Evolutionary conservation across 176 grass and related monocot genomes (phyloP), one percentile per base, ranked within the genome.

Genomic region (Triticum dicoccoides): DNA sequence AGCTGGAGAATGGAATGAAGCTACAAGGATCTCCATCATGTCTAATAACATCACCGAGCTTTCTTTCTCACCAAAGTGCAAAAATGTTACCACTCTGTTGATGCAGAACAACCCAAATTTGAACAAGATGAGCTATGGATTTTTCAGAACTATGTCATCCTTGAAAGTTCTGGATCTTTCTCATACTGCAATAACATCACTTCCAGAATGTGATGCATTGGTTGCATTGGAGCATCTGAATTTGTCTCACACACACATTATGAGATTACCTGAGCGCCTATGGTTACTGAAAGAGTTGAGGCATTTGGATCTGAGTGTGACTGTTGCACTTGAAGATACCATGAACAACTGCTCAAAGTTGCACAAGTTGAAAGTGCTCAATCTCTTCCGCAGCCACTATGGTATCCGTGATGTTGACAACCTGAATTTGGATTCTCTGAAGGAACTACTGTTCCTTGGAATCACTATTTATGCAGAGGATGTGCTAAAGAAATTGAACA

Each of bases 151-250:
- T 44, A 91, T 92, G 88, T 75, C 89, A 0, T 81, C 79, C 10
- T 91, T 97, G 80, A 95, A 70, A 76, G 95, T 93, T 24, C 92
- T 97, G 4, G 95, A 97, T 75, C 95, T 97, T 81, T 97, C 95
- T 17, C 67, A 89, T 62, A 97, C 95, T 52, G 75, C 86, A 71
- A 92, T 97, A 54, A 83, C 84, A 20, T 61, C 80, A 9, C 86
- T 95, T 73, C 91, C 93, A 29, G 83, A 89, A 78, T 90, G 86
- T 78, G 84, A 91, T 11, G 12, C 80, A 52, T 41, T 94, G 72
- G 73, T 86, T 15, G 52, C 83, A 5, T 44, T 97, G 58, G 63
- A 89, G 39, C 39, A 91, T 83, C 95, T 97, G 38, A 90, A 97
- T 9, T 71, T 97, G 88, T 89, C 86, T 8, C 64, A 95, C 66